Evolutionary conservation across 164 flowering plant genomes (phyloP).

Genomic region (Santalum album): DNA sequence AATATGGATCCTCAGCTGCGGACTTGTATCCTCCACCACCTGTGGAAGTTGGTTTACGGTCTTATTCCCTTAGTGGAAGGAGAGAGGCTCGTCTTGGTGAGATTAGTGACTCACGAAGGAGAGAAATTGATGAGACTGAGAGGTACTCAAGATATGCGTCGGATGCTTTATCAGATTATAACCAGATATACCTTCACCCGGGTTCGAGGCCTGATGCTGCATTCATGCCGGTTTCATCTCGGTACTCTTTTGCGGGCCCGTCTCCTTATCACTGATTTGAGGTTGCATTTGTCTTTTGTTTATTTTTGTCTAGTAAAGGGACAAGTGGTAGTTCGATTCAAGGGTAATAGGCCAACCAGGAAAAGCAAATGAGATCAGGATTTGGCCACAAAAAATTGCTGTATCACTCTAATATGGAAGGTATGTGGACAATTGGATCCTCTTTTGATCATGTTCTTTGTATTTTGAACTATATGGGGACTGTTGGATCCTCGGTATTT

Average conservation of each 20-base stretch:
- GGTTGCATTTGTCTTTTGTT: not conserved
- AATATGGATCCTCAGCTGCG: conserved; percentile 16
- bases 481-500: no score
- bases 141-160: conserved; percentile 13
- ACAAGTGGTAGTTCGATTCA: no score
- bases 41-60: conserved; percentile 15
- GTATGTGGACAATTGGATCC: no score
- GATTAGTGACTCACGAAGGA: conserved; percentile 11
- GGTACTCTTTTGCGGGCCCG: conserved; percentile 57
- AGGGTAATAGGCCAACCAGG: no score
- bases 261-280: conserved; percentile 23
- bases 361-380: no score
- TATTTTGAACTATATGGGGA: no score
- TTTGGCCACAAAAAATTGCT: no score
- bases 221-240: conserved; percentile 46
- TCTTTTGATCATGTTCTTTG: no score
- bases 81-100: conserved; percentile 16
- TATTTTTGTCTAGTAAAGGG: no score
- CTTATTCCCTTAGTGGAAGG: conserved; percentile 18
- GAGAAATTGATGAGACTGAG: conserved; percentile 13
- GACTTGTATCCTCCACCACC: conserved; percentile 22
- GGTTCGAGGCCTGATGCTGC: conserved; percentile 15
- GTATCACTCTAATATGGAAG: no score
- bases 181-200: conserved; percentile 12
- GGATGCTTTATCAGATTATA: conserved; percentile 20